Evolutionary conservation across 495 filamentous ascomycete genomes (phyloP).

Genomic region (Apodospora peruviana): DNA sequence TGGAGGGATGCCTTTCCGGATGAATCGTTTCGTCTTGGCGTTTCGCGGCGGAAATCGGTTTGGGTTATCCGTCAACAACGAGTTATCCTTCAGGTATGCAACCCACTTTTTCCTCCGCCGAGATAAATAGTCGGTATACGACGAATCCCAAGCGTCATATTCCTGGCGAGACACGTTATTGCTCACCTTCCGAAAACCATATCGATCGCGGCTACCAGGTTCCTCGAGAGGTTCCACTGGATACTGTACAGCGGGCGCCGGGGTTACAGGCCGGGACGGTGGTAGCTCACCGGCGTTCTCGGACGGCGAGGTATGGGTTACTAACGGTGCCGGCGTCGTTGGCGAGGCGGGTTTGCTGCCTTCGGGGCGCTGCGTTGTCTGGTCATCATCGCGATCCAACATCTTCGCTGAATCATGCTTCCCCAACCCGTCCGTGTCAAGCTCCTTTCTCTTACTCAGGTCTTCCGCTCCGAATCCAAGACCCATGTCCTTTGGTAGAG

Average conservation of each 20-base stretch:
- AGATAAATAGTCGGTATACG: conserved; percentile 63
- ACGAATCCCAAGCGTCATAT: conserved; percentile 75
- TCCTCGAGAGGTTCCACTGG: conserved; percentile 27
- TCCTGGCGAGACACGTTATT: conserved; percentile 68
- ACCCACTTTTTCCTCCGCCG: conserved; percentile 78
- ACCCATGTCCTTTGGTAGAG: conserved; percentile 25
- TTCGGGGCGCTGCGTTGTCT: not conserved
- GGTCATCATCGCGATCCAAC: conserved; percentile 20
- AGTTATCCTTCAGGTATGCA: conserved; percentile 67
- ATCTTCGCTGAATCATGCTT: conserved; percentile 30
- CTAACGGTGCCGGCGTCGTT: not conserved
- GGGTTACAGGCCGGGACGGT: conserved; percentile 1
- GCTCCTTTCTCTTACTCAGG: conserved; percentile 11
- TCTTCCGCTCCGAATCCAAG: conserved; percentile 23
- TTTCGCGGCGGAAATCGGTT: conserved; percentile 73
- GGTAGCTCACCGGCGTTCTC: not conserved
- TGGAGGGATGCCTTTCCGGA: conserved; percentile 92
- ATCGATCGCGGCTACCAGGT: conserved; percentile 59
- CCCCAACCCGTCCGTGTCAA: conserved; percentile 7
- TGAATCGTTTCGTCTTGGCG: conserved; percentile 76
- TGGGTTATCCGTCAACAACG: conserved; percentile 65
- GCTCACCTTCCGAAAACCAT: conserved; percentile 87
- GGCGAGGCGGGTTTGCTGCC: conserved; percentile 5
- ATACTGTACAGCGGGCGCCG: conserved; percentile 12
- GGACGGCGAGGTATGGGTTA: not conserved